phyloP scores from a whole-genome alignment of 306 rosid genomes.

The Vigna angularis region DNA sequence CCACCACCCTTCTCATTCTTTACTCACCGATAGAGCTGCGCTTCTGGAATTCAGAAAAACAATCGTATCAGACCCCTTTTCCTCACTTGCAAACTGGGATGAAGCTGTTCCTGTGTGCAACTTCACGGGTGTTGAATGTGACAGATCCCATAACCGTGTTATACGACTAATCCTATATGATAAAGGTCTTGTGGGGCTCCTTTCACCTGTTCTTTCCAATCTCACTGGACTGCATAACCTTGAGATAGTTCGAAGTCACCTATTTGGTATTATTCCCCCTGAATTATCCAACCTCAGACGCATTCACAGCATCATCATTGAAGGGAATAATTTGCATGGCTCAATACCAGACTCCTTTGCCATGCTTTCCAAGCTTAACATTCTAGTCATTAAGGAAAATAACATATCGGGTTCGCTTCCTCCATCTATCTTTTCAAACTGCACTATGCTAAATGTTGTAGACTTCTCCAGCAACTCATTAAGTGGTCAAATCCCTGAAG shows the following conservation, averaged over 20 bases:
- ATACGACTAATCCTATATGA: slow-evolving; percentile 42
- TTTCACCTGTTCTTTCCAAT: slow-evolving; percentile 69
- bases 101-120: slow-evolving; percentile 59
- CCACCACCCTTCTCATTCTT: slow-evolving; percentile 46
- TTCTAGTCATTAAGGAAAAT: slow-evolving; percentile 40
- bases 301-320: slow-evolving; percentile 52
- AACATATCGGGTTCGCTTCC: slow-evolving; percentile 59
- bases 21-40: slow-evolving; percentile 59
- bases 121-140: slow-evolving; percentile 63
- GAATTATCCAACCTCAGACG: slow-evolving; percentile 56
- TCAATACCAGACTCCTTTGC: slow-evolving; percentile 60
- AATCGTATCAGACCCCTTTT: slow-evolving; percentile 55
- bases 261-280: slow-evolving; percentile 59
- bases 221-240: slow-evolving; percentile 67
- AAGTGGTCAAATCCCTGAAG: slow-evolving; percentile 60
- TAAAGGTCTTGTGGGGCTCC: slow-evolving; percentile 54
- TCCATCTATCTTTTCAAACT: slow-evolving; percentile 66
- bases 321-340: slow-evolving; percentile 58
- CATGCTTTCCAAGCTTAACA: slow-evolving; percentile 53
- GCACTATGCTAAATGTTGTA: slow-evolving; percentile 49
- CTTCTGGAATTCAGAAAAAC: slow-evolving; percentile 60
- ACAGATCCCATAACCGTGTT: slow-evolving; percentile 55
- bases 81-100: slow-evolving; percentile 64
- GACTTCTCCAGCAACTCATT: slow-evolving; percentile 65
- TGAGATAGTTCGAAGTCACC: slow-evolving; percentile 44